Base-by-base conservation (phyloP, 139 green algal species). In the Chlorella sp. region DNA sequence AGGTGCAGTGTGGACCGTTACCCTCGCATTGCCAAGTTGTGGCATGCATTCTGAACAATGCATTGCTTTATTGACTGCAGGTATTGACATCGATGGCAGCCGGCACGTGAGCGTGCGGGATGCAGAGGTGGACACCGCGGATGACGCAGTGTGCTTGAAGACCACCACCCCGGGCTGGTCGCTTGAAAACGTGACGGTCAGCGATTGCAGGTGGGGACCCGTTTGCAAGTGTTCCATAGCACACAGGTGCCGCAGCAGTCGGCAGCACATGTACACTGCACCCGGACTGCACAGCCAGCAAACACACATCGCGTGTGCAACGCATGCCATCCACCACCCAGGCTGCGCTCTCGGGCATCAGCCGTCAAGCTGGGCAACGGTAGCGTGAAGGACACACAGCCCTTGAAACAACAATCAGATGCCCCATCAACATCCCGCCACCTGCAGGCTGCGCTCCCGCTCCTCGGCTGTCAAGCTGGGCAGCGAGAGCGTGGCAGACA, bases 121-220 rank as follows among this genome's bases (percentile, higher is more conserved):
- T 28, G 80, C 75, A 51, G 32, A 76, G 65, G 51, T 92, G 22
- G 41, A 85, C 76, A 92, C 89, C 17, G 89, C 89, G 17, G 89
- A 92, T 73, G 87, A 92, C 38, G 89, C 87, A 46, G 56, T 92
- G 26, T 91, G 85, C 80, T 41, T 91, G 56, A 92, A 92, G 68
- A 86, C 85, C 34, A 89, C 82, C 24, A 36, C 44, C 6, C 72
- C 69, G 1, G 58, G 44, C 9, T 30, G 11, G 22, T 44, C 80
- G n/a, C 56, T 68, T 30, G 17, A n/a, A 24, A 11, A 46, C 22
- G 68, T 85, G 17, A 11, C 13, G 6, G 82, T 91, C 2, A 40
- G 17, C 17, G 46, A 81, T 79, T 89, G 84, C 73, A 82, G 73
- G 73, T 80, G n/a, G n/a, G n/a, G n/a, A n/a, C n/a, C n/a, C n/a